Conservation (phyloP, 495 filamentous ascomycete genomes). For the Corynascus novoguineensis region DNA sequence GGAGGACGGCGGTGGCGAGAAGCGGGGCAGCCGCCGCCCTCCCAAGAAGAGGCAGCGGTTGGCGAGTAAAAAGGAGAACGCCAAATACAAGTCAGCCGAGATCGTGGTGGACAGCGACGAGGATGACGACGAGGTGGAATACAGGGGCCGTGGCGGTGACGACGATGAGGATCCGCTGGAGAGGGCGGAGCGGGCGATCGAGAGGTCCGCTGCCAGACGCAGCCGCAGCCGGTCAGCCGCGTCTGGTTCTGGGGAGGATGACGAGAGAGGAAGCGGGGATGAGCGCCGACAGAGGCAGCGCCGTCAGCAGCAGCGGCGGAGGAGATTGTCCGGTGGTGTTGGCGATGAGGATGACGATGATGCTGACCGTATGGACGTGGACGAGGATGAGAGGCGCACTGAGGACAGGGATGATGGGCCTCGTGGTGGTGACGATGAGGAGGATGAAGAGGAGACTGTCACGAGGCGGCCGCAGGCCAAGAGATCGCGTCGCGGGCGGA, state of each 20-base stretch:
- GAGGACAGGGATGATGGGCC: conserved; percentile 15
- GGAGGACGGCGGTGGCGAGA: conserved; percentile 41
- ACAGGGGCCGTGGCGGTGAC: conserved; percentile 29
- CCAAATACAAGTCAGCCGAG: conserved; percentile 76
- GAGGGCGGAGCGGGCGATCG: conserved; percentile 36
- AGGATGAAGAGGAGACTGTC: conserved; percentile 37
- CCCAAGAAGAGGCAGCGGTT: conserved; percentile 59
- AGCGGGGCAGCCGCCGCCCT: conserved; percentile 26
- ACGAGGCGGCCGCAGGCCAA: conserved; percentile 26
- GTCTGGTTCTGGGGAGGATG: conserved; percentile 10
- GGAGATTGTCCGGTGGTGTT: conserved; percentile 12
- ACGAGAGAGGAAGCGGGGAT: conserved; percentile 23
- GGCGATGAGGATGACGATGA: conserved; percentile 26
- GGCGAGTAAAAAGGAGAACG: conserved; percentile 48
- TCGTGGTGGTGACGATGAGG: conserved; percentile 29
- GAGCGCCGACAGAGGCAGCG: conserved; percentile 19
- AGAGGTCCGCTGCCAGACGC: conserved; percentile 15
- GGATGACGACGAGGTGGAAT: conserved; percentile 28
- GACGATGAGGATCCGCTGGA: conserved; percentile 36
- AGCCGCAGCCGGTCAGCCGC: neutral
- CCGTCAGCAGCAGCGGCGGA: conserved; percentile 30
- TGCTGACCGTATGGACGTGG: conserved; percentile 36
- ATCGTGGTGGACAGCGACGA: conserved; percentile 68
- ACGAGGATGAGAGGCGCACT: conserved; percentile 24
- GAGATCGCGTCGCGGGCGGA: conserved; percentile 25